Conservation (phyloP, 1,284 basidiomycete genomes). For the Trametes hirsuta region DNA sequence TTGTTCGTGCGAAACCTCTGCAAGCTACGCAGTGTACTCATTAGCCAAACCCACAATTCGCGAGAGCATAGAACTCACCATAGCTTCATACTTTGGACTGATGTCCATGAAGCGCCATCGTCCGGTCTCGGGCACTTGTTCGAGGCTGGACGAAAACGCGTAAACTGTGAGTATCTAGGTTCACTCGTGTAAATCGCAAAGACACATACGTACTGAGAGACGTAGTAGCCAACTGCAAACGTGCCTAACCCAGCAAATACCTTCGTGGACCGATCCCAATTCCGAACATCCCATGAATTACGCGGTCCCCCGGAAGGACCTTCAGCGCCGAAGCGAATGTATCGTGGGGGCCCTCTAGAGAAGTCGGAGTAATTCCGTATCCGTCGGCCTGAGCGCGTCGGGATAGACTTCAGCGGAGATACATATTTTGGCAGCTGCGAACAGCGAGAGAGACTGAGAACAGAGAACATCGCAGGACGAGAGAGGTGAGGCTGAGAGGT, state of each 20-base stretch:
- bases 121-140: slow-evolving; percentile 82
- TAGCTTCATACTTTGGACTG: slow-evolving; percentile 59
- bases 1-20: slow-evolving; percentile 51
- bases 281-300: slow-evolving; percentile 24
- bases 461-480: slow-evolving; percentile 7
- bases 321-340: slow-evolving; percentile 29
- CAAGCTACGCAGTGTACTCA: slow-evolving; percentile 41
- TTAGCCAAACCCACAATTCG: not conserved
- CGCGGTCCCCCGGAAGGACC: slow-evolving; percentile 7
- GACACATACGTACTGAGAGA: slow-evolving; percentile 53
- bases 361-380: not conserved
- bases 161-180: not conserved
- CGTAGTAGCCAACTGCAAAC: slow-evolving; percentile 56
- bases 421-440: not conserved
- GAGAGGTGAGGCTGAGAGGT: not conserved
- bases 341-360: slow-evolving; percentile 22
- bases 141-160: slow-evolving; percentile 53
- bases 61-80: slow-evolving; percentile 35
- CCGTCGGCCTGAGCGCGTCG: not conserved
- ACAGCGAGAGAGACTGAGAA: slow-evolving; percentile 13
- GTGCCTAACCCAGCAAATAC: slow-evolving; percentile 33
- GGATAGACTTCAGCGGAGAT: not conserved
- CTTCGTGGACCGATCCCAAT: slow-evolving; percentile 27
- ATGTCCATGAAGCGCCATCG: slow-evolving; percentile 86
- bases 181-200: not conserved